A percentile compares a stretch with the other conserved stretches of the same genome.
phyloP scores from a whole-genome alignment of 2,329 filamentous ascomycete genomes.

The Hymenoscyphus infarciens region DNA sequence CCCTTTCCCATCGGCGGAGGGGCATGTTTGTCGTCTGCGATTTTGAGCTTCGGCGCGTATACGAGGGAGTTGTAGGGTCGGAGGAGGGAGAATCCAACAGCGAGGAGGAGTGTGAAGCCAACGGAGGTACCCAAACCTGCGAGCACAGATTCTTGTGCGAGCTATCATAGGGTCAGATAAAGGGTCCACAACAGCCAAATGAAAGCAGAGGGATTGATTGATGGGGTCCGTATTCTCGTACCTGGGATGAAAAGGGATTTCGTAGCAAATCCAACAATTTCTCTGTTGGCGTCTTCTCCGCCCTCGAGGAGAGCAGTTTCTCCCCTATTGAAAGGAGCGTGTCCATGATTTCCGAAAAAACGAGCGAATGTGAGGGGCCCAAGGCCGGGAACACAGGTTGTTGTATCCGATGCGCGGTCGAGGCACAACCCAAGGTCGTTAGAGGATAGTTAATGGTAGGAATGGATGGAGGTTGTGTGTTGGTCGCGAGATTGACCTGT shows the following conservation, averaged over 20 bases:
- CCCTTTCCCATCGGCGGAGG: conserved; percentile 83
- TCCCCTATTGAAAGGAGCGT: conserved; percentile 14
- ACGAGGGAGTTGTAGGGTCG: conserved; percentile 89
- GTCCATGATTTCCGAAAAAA: conserved; percentile 27
- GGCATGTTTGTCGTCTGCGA: conserved; percentile 85
- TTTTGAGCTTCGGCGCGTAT: conserved; percentile 90
- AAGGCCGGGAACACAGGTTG: conserved; percentile 24
- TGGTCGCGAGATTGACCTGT: neutral
- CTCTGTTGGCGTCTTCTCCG: conserved; percentile 23
- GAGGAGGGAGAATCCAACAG: conserved; percentile 80
- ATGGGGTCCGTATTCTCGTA: conserved; percentile 10
- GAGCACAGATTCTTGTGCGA: conserved; percentile 58
- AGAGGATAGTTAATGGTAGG: neutral
- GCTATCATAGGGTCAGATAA: conserved; percentile 23
- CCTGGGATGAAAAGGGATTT: conserved; percentile 31
- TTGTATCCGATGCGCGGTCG: conserved; percentile 3
- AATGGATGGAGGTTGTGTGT: neutral
- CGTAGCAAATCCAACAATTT: conserved; percentile 31
- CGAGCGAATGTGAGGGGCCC: conserved; percentile 33
- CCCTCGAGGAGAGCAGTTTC: conserved; percentile 20
- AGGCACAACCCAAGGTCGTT: neutral
- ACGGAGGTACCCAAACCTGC: conserved; percentile 79
- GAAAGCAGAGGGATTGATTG: neutral
- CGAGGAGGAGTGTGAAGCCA: conserved; percentile 68
- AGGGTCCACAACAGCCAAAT: neutral